These are phyloP conservation scores for Amoeboaphelidium protococcarum DNA, from an alignment of 371 early-diverging fungal genomes.

Conservation along the genomic window DNA sequence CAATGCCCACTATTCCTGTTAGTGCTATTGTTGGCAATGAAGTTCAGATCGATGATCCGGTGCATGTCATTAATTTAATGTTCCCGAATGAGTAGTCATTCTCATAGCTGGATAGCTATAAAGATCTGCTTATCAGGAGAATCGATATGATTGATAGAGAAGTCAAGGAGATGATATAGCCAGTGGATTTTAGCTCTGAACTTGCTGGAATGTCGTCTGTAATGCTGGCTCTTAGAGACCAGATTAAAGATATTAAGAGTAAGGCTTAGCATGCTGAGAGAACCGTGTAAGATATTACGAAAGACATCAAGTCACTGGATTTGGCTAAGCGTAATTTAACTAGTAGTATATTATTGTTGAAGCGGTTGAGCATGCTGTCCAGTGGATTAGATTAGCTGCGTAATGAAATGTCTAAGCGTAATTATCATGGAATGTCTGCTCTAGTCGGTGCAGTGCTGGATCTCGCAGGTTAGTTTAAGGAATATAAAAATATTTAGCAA, in stretches of 20 bases:
- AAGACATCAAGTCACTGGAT: slow-evolving; percentile 78
- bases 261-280: slow-evolving; percentile 59
- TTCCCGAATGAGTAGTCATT: too few relatives aligned
- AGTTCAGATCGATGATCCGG: too few relatives aligned
- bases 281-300: slow-evolving; percentile 75
- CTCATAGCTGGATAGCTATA: too few relatives aligned
- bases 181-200: too few relatives aligned
- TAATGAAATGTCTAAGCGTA: slow-evolving; percentile 26
- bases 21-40: too few relatives aligned
- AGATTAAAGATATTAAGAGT: slow-evolving; percentile 51
- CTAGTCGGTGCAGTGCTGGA: slow-evolving; percentile 54
- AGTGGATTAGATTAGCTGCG: slow-evolving; percentile 46
- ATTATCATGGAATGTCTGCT: slow-evolving; percentile 47
- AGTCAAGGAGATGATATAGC: too few relatives aligned
- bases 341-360: slow-evolving; percentile 43
- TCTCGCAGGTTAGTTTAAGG: slow-evolving; percentile 41
- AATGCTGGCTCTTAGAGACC: too few relatives aligned
- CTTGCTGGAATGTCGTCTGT: too few relatives aligned
- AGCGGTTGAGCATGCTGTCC: slow-evolving; percentile 65
- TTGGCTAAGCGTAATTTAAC: slow-evolving; percentile 71
- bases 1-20: too few relatives aligned
- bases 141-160: too few relatives aligned
- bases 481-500: slow-evolving; percentile 41
- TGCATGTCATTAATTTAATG: too few relatives aligned
- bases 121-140: too few relatives aligned